Evolutionary conservation across 805 yeast species (phyloP), one percentile per base, ranked within the genome.

Genomic region (Myxozyma monticola): DNA sequence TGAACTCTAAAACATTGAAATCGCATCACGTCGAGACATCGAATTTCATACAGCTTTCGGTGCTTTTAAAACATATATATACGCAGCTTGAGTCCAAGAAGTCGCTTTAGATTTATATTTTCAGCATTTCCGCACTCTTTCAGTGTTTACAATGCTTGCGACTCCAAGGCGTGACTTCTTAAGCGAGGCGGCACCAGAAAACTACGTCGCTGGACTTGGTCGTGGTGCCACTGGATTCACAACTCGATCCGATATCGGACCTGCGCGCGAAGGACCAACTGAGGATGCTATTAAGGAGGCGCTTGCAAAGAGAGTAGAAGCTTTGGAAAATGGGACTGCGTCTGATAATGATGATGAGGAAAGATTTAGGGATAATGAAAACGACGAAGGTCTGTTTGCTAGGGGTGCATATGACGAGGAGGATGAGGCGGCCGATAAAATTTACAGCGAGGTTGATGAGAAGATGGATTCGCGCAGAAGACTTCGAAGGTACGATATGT

Each of bases 171-270:
- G 60, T 36, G 64, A 61, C 54, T 93, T 93, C 68, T 71, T 91
- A 41, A 88, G 85, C 62, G 88, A 85, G 70, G 81, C 81, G 54
- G 84, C 98, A 0, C 99, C 99, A 0, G 78, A 84, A 1, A 95
- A 95, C 4, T 91, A 91, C 64, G 78, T 89, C 35, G 85, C 98
- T 2, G 99, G 99, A 22, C 69, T 89, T 6, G 98, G 97, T 0
- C 75, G 99, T 64, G 99, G 99, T 24, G 98, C 97, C 1, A 79
- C 87, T 1, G 98, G 97, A 4, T 90, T 93, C 67, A 81, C 90
- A 0, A 88, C 96, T 0, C 77, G 88, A 51, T 88, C 93, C 1
- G 95, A 85, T 55, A 66, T 85, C 14, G 88, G 88, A 0, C 70
- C 74, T 15, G 74, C 76, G 1, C 51, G 71, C 49, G 56, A 73